Percentiles rank a stretch among this genome's conserved stretches.
phyloP scores from a whole-genome alignment of 768 basidiomycete species.

The Tylopilus rubrobrunneus region DNA sequence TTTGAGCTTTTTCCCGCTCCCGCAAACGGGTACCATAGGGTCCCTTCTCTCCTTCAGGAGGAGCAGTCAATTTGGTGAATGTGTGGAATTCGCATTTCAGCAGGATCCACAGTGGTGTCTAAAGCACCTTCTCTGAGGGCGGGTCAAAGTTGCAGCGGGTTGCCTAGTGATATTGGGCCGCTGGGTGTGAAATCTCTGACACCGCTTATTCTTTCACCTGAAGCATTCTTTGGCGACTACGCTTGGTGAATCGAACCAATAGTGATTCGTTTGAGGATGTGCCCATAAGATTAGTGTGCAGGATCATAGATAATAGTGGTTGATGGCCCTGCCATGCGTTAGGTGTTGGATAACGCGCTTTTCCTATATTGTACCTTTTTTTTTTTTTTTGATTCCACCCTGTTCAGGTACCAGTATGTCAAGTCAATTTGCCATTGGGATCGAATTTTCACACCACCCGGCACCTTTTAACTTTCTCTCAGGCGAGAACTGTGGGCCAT shows the following conservation, averaged over 20 bases:
- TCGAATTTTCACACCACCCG: conserved; percentile 29
- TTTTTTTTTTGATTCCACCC: not conserved
- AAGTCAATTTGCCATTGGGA: conserved; percentile 9
- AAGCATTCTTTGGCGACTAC: not conserved
- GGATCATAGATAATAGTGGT: not conserved
- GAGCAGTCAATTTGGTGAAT: not conserved
- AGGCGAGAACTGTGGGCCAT: conserved; percentile 14
- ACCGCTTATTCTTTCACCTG: not conserved
- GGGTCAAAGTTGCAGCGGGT: not conserved
- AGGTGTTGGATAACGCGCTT: conserved; percentile 1
- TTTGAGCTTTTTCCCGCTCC: not conserved
- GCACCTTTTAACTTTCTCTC: conserved; percentile 23
- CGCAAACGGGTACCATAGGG: not conserved
- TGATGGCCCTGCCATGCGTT: conserved; percentile 9
- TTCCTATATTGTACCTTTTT: not conserved
- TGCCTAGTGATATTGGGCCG: conserved; percentile 6
- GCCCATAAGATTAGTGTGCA: not conserved
- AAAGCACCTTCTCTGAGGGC: not conserved
- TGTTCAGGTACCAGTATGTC: conserved; percentile 6
- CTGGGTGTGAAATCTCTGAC: conserved; percentile 15
- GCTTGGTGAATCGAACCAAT: too few species aligned
- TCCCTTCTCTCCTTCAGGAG: not conserved
- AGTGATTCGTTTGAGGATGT: not conserved
- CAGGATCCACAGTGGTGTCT: not conserved
- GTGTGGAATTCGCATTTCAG: not conserved